Base-by-base conservation (phyloP, 768 basidiomycete species). In the Cyclocybe aegerita region DNA sequence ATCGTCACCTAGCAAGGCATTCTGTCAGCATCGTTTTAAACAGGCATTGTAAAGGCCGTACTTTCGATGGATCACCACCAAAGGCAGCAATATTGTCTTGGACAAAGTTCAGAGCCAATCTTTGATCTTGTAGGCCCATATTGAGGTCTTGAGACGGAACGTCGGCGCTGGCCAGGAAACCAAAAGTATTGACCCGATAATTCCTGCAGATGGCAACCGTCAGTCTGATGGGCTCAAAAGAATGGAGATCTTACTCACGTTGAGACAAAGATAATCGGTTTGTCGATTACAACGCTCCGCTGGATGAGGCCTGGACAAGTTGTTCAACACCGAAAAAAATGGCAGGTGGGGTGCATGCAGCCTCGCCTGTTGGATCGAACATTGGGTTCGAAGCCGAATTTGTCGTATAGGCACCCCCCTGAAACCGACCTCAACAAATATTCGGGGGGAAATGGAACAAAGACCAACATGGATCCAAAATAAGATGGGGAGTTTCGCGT, bases 1-100 rank as follows among this genome's bases (percentile, higher is more conserved):
- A 79, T 79, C 10, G 80, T 80, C 2, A 79, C 76, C 78, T 80
- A 36, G 4, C 35, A 32, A 34, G 39, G 14, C 14, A 30, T 38
- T 48, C 15, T 49, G 12, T 17, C 11, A n/a, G 46, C 15, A 30
- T n/a, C 11, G 17, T 30, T 34, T 0, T 11, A 17, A 42, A 37
- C 5, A 35, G 10, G 17, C 5, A 17, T 23, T 23, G 23, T 4
- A 23, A 4, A 23, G 23, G 6, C 48, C 58, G 29, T 58, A 73
- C 82, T 67, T 83, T 85, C 9, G 65, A 54, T 10, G 79, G 77
- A 63, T 86, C 79, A 1, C 86, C 86, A 9, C 85, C 85, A 58
- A 88, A 88, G 2, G 74, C 73, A 3, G 69, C 75, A 12, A 88
- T 81, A 56, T 89, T 85, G n/a, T 82, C 69, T 53, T 85, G 77